Percentiles rank a stretch among this genome's conserved stretches.
phyloP scores from a whole-genome alignment of 805 yeast species.

The Wickerhamomyces hampshirensis region DNA sequence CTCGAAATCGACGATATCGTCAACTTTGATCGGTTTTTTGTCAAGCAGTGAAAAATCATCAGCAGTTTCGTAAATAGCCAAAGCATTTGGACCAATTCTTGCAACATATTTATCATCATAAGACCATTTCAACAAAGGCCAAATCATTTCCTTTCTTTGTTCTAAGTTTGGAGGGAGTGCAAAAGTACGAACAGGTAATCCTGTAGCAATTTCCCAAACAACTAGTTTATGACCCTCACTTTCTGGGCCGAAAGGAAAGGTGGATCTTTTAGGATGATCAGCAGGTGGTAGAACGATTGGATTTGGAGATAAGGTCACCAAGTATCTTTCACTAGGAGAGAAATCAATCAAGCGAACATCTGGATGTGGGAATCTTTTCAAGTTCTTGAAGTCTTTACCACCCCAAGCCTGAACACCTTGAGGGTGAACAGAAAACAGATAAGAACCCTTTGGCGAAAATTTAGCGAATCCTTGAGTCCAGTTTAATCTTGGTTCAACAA shows the following conservation, averaged over 20 bases:
- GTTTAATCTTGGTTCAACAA: slow-evolving; percentile 69
- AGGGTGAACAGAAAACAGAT: slow-evolving; percentile 79
- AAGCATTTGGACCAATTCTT: slow-evolving; percentile 87
- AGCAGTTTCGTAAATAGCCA: slow-evolving; percentile 82
- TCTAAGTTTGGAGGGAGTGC: slow-evolving; percentile 77
- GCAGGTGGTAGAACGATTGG: slow-evolving; percentile 72
- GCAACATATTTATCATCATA: slow-evolving; percentile 90
- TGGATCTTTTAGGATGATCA: slow-evolving; percentile 56
- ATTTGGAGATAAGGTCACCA: slow-evolving; percentile 85
- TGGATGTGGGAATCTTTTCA: slow-evolving; percentile 79
- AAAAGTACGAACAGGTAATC: slow-evolving; percentile 83
- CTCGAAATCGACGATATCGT: slow-evolving; percentile 85
- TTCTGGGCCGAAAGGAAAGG: slow-evolving; percentile 79
- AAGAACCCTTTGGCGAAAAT: slow-evolving; percentile 93
- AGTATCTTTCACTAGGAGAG: slow-evolving; percentile 85
- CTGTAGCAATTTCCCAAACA: slow-evolving; percentile 85
- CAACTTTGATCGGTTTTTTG: slow-evolving; percentile 77
- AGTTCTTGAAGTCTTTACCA: slow-evolving; percentile 69
- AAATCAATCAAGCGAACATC: slow-evolving; percentile 87
- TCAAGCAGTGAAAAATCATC: slow-evolving; percentile 75
- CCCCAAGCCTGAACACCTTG: slow-evolving; percentile 98
- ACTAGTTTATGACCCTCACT: slow-evolving; percentile 92
- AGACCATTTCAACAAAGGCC: slow-evolving; percentile 98
- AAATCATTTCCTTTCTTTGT: slow-evolving; percentile 62
- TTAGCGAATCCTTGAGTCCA: slow-evolving; percentile 87